A percentile compares a stretch with the other conserved stretches of the same genome.
phyloP scores from a whole-genome alignment of 306 rosid genomes.

The Casuarina glauca region DNA sequence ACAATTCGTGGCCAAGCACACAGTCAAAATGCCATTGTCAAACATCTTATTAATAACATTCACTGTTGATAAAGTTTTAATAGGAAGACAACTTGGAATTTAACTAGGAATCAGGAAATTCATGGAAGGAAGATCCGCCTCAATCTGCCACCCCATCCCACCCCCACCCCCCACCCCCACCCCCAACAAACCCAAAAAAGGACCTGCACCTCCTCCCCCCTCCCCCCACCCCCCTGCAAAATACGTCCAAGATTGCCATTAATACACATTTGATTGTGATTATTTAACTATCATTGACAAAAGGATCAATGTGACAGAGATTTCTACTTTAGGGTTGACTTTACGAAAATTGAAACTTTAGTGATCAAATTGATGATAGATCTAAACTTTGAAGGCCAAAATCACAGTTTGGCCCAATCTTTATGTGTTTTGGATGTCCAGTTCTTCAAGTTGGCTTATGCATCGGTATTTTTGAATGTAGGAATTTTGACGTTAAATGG shows the following conservation, averaged over 20 bases:
- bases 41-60: background rate
- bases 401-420: background rate
- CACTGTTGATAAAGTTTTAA: background rate
- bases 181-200: background rate
- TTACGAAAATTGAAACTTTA: background rate
- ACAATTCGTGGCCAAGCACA: no score
- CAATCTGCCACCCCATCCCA: background rate
- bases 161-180: background rate
- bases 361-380: background rate
- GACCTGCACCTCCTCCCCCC: background rate
- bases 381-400: background rate
- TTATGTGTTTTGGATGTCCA: constrained; percentile 13
- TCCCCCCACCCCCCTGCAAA: background rate
- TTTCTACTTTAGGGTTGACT: background rate
- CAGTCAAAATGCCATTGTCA: no score
- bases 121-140: background rate
- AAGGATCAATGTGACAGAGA: background rate
- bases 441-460: constrained; percentile 31
- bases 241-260: no score
- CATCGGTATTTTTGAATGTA: constrained; percentile 31
- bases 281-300: background rate
- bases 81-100: background rate
- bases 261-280: background rate
- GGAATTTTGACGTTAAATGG: constrained; percentile 90
- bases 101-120: background rate